Base-by-base conservation (phyloP, 352 stramenopile genomes). In the Pythium brachiatum region DNA sequence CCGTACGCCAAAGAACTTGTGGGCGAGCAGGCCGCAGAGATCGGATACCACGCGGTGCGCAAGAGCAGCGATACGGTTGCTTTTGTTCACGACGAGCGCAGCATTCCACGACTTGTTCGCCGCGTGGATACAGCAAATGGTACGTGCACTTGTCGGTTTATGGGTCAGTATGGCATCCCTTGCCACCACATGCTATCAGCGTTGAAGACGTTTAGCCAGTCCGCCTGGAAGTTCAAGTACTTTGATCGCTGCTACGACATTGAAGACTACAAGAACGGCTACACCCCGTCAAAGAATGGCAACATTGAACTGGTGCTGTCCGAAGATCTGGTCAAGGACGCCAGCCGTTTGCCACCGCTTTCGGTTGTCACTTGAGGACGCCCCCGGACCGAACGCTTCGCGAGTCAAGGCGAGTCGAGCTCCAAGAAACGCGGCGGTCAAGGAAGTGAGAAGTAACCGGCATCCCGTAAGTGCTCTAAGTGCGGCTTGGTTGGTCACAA, bases 1-100 rank as follows among this genome's bases (percentile, higher is more conserved):
- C 59, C 53, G 44, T 59, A 65, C 44, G 59, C 59, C 4, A 16
- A 48, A 21, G 43, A 52, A 23, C 44, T 54, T 34, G 11, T 71
- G 11, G 29, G 54, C 6, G 27, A 57, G 20, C 32, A 57, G 38
- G 9, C 48, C 8, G 7, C 4, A 29, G 3, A 59, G n/a, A 23
- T 39, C 5, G 54, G 36, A 9, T 60, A 32, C 39, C 21, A 52
- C 54, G 9, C 9, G 21, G 21, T 46, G 7, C 16, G 16, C 4
- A 38, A 38, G 16, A 60, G 36, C 16, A 32, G 8, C 20, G 21
- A 5, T 20, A 23, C 7, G 13, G 13, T 50, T 7, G 36, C 36
- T 6, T 59, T 59, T 32, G 53, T 59, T 4, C 53, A 39, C 3
- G 29, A 59, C 36, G 48, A 11, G 8, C 31, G 31, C 21, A n/a